Evolutionary conservation across 2,329 filamentous ascomycete genomes (phyloP).

Genomic region (Aspergillus pseudoviridinutans): DNA sequence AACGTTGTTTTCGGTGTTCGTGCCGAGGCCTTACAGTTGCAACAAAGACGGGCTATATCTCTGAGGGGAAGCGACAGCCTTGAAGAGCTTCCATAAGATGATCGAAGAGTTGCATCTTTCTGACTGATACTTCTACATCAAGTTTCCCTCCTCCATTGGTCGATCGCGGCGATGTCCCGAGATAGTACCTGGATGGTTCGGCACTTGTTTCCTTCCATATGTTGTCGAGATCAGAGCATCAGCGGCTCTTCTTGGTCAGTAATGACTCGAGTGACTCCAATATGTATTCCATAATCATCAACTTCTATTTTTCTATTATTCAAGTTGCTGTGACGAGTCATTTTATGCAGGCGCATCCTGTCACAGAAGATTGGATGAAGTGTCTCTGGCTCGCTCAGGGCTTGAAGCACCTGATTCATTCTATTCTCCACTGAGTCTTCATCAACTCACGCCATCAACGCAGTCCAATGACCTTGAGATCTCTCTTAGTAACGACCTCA

Average conservation of each 20-base stretch:
- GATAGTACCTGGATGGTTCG: background rate
- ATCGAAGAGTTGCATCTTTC: background rate
- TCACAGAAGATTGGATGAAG: background rate
- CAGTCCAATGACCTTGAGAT: background rate
- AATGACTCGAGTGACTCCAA: background rate
- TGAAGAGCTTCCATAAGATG: background rate
- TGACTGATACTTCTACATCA: background rate
- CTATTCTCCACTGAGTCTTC: background rate
- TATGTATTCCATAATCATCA: background rate
- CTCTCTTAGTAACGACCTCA: too few species aligned
- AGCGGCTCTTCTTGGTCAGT: background rate
- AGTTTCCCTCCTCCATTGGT: background rate
- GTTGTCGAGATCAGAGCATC: background rate
- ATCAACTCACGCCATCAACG: background rate
- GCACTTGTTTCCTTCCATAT: background rate
- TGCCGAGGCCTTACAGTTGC: background rate
- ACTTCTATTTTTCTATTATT: background rate
- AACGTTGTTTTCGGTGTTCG: background rate
- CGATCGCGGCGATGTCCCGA: background rate
- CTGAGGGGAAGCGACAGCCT: background rate
- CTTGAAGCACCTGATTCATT: background rate
- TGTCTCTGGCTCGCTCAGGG: background rate
- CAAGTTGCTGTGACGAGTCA: background rate
- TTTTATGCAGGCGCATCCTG: background rate
- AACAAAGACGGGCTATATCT: background rate